phyloP scores from a whole-genome alignment of 331 rosid genomes.

The Saraca asoca region DNA sequence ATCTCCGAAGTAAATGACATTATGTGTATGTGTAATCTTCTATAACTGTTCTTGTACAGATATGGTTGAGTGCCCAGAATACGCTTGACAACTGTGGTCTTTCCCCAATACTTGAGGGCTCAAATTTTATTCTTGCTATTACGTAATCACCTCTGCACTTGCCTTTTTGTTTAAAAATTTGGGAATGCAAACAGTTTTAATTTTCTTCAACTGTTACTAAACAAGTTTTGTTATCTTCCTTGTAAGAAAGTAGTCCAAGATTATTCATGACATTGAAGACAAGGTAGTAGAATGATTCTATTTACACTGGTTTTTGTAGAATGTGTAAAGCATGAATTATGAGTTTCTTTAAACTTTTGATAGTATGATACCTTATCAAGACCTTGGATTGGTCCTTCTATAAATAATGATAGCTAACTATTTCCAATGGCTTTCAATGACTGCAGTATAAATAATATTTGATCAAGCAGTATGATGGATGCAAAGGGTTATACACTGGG shows the following conservation, averaged over 20 bases:
- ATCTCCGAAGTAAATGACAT: no score
- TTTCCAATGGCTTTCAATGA: not conserved
- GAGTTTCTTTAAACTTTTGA: not conserved
- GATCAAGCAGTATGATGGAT: constrained; percentile 27
- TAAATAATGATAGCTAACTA: not conserved
- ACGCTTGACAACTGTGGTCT: not conserved
- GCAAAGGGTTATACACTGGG: not conserved
- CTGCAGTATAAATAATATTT: constrained; percentile 26
- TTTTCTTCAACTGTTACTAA: constrained; percentile 3
- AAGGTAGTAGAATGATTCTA: constrained; percentile 1
- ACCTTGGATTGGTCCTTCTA: constrained; percentile 8
- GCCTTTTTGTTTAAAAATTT: not conserved
- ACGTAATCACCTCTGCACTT: not conserved
- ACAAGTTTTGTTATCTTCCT: not conserved
- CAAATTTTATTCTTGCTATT: not conserved
- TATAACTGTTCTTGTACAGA: not conserved
- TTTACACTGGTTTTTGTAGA: not conserved
- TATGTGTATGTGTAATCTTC: not conserved
- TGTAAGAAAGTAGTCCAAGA: not conserved
- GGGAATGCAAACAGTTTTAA: not conserved
- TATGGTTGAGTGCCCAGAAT: not conserved
- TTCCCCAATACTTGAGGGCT: not conserved
- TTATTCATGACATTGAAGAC: constrained; percentile 9
- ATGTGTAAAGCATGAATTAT: not conserved
- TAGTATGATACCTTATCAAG: not conserved